A percentile compares a stretch with the other conserved stretches of the same genome.
Evolutionary conservation across 352 stramenopile species (phyloP).

Genomic region (Pythium pyrilobum): DNA sequence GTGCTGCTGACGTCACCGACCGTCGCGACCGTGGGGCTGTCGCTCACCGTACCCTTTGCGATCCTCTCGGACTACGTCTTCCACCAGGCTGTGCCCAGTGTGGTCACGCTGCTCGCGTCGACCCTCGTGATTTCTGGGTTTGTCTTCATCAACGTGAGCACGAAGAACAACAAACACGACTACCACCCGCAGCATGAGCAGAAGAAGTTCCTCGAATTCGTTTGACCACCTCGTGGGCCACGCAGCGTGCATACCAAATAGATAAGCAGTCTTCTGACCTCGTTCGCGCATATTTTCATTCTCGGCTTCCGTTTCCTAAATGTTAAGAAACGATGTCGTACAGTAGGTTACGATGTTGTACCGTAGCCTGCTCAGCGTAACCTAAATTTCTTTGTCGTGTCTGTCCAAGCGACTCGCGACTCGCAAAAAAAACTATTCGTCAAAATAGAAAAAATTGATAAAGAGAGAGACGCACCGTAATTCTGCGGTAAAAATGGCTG

Average conservation of each 20-base stretch:
- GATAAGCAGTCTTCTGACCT: no score
- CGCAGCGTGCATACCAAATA: background rate
- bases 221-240: background rate
- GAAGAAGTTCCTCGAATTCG: constrained; percentile 18
- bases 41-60: constrained; percentile 94
- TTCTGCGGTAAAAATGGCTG: no score
- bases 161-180: constrained; percentile 58
- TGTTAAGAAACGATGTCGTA: background rate
- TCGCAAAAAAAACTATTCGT: no score
- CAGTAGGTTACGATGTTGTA: background rate
- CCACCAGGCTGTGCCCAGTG: constrained; percentile 39
- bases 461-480: no score
- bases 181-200: constrained; percentile 31
- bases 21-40: constrained; percentile 93
- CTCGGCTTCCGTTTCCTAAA: background rate
- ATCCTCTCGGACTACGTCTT: constrained; percentile 88
- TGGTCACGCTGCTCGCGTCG: constrained; percentile 57
- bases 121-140: constrained; percentile 68
- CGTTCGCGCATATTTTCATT: background rate
- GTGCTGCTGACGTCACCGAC: constrained; percentile 95
- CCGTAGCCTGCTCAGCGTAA: no score
- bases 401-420: no score
- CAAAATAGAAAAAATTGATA: no score
- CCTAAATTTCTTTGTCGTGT: no score
- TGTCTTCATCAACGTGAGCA: constrained; percentile 59